These are phyloP conservation scores for Triadica sebifera DNA, from an alignment of 345 rosid species.

Conservation along the genomic window DNA sequence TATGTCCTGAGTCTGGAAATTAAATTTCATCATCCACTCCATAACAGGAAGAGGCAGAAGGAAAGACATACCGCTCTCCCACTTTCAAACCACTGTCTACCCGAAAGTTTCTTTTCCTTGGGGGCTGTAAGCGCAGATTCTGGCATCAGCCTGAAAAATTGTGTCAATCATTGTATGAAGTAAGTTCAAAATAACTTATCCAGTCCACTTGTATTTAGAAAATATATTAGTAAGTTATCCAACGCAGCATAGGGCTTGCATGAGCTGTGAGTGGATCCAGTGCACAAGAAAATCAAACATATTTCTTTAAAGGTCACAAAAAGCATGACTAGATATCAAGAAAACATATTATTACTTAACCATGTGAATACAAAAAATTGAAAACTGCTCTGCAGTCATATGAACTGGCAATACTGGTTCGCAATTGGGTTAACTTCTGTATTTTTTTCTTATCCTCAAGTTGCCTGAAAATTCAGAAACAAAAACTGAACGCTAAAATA, in stretches of 20 bases:
- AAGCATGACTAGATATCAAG: too few relatives aligned
- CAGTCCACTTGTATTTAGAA: too few relatives aligned
- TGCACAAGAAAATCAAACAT: background rate
- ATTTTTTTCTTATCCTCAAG: background rate
- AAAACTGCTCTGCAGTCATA: background rate
- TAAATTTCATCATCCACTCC: constrained; percentile 8
- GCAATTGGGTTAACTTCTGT: background rate
- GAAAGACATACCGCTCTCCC: constrained; percentile 60
- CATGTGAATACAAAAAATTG: background rate
- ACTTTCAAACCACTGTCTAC: constrained; percentile 96
- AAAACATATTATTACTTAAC: background rate
- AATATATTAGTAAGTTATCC: background rate
- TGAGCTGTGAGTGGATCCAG: background rate
- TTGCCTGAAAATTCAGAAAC: background rate
- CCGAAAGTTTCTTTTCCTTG: constrained; percentile 82
- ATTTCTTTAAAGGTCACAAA: background rate
- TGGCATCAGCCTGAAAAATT: constrained; percentile 70
- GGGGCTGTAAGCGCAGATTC: constrained; percentile 73
- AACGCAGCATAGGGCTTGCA: background rate
- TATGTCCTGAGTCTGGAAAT: background rate
- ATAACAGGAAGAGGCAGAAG: background rate
- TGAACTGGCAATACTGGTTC: background rate
- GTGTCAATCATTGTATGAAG: background rate
- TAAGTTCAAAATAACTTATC: background rate
- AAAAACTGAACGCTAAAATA: background rate